Percentiles rank a stretch among this genome's conserved stretches.
These are phyloP conservation scores for Picea sitchensis DNA, from an alignment of 75 land plant species.

Conservation along the genomic window DNA sequence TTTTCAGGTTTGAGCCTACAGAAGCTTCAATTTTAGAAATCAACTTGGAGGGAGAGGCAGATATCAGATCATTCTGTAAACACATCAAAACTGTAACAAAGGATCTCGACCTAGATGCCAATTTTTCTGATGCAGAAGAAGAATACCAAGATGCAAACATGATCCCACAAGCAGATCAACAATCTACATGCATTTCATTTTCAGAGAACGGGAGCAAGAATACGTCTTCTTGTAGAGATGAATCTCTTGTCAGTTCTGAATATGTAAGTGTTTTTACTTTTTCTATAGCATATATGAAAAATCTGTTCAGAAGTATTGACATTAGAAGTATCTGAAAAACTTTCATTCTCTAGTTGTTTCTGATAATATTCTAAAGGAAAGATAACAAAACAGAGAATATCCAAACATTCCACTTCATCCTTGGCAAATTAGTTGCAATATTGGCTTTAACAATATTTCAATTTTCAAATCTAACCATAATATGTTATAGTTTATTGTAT, in stretches of 20 bases:
- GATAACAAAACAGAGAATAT: not conserved
- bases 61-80: not conserved
- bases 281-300: not conserved
- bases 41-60: not conserved
- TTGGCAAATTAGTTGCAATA: not conserved
- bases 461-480: not conserved
- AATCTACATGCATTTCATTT: not conserved
- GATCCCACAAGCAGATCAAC: conserved; percentile 7
- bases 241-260: not conserved
- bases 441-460: not conserved
- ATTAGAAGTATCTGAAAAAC: not conserved
- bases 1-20: conserved; percentile 3
- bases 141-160: no score
- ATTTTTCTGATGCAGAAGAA: not conserved
- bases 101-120: not conserved
- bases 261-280: not conserved
- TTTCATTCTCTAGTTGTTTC: no score
- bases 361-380: not conserved
- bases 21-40: not conserved
- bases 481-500: not conserved
- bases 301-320: not conserved
- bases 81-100: not conserved
- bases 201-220: not conserved
- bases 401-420: not conserved
- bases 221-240: not conserved